A percentile compares a stretch with the other conserved stretches of the same genome.
phyloP scores from a whole-genome alignment of 2,329 filamentous ascomycete genomes.

The Boeremia exigua region DNA sequence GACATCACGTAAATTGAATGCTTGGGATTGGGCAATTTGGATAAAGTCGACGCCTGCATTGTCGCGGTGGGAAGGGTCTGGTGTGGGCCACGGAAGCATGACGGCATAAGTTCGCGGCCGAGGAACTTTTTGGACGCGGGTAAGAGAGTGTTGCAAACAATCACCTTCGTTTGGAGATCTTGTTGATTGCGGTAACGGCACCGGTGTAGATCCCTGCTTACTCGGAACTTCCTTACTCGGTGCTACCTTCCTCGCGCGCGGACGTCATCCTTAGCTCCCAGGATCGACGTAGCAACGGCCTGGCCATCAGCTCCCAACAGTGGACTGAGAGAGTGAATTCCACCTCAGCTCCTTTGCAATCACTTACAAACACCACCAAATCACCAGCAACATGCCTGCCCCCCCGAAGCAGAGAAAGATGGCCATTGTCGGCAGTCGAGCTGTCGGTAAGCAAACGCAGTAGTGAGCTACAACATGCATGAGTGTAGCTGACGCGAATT shows the following conservation, averaged over 20 bases:
- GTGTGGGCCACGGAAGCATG: conserved; percentile 20
- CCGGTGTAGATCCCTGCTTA: conserved; percentile 12
- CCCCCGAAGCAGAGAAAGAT: conserved; percentile 90
- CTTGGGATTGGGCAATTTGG: conserved; percentile 30
- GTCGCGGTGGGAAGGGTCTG: conserved; percentile 3
- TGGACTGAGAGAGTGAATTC: conserved; percentile 24
- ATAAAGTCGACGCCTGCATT: neutral
- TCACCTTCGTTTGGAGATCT: conserved; percentile 1
- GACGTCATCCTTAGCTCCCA: conserved; percentile 28
- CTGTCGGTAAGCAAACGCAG: conserved; percentile 70
- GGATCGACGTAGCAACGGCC: conserved; percentile 32
- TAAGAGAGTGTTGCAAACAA: conserved; percentile 3
- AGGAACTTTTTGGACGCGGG: conserved; percentile 17
- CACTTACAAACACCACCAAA: neutral
- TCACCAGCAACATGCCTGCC: conserved; percentile 62
- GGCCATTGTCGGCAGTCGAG: conserved; percentile 92
- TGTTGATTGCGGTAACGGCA: conserved; percentile 23
- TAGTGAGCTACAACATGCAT: conserved; percentile 24
- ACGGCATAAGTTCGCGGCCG: conserved; percentile 28
- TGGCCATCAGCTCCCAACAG: conserved; percentile 30
- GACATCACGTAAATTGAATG: conserved; percentile 42
- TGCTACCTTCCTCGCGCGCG: conserved; percentile 15
- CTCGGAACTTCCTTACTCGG: conserved; percentile 6
- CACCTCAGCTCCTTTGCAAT: conserved; percentile 21
- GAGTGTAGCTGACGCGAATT: conserved; percentile 18